A percentile compares a stretch with the other conserved stretches of the same genome.
Evolutionary conservation across 495 filamentous ascomycete species (phyloP).

Genomic region (Cladorrhinum samala): DNA sequence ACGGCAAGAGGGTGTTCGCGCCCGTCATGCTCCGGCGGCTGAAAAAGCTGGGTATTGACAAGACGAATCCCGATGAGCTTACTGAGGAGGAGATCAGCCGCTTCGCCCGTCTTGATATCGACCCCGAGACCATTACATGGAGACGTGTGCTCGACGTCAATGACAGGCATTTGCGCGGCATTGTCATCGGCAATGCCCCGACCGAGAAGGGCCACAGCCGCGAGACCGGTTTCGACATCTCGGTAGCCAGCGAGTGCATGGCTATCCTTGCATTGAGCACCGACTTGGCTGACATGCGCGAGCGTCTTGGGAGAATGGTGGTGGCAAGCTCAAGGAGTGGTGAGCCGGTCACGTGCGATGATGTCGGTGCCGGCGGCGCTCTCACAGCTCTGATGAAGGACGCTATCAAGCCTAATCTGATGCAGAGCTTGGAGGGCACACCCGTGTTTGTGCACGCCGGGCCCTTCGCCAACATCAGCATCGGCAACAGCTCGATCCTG

Average conservation of each 20-base stretch:
- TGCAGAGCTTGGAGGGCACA: slow-evolving; percentile 96
- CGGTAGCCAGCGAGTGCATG: slow-evolving; percentile 97
- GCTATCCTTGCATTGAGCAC: slow-evolving; percentile 93
- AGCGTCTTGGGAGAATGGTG: slow-evolving; percentile 94
- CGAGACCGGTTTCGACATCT: slow-evolving; percentile 92
- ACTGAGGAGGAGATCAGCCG: slow-evolving; percentile 80
- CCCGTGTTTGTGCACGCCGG: slow-evolving; percentile 96
- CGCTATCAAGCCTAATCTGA: slow-evolving; percentile 96
- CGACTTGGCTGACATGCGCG: slow-evolving; percentile 80
- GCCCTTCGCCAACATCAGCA: slow-evolving; percentile 96
- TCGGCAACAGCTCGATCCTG: slow-evolving; percentile 89
- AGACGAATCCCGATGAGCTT: slow-evolving; percentile 85
- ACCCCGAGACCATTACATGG: slow-evolving; percentile 96
- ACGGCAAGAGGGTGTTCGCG: slow-evolving; percentile 79
- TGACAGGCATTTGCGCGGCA: slow-evolving; percentile 82
- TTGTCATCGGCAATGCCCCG: slow-evolving; percentile 78
- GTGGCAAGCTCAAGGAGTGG: slow-evolving; percentile 77
- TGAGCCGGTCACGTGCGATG: slow-evolving; percentile 92
- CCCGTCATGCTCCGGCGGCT: slow-evolving; percentile 87
- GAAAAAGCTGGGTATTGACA: slow-evolving; percentile 91
- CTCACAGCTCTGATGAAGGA: slow-evolving; percentile 94
- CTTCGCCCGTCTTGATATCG: slow-evolving; percentile 91
- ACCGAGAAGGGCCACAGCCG: slow-evolving; percentile 84
- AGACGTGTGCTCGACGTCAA: slow-evolving; percentile 94
- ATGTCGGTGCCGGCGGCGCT: slow-evolving; percentile 87